These are phyloP conservation scores for Colletotrichum sp. DNA, from an alignment of 2,329 filamentous ascomycete genomes.

Conservation along the genomic window DNA sequence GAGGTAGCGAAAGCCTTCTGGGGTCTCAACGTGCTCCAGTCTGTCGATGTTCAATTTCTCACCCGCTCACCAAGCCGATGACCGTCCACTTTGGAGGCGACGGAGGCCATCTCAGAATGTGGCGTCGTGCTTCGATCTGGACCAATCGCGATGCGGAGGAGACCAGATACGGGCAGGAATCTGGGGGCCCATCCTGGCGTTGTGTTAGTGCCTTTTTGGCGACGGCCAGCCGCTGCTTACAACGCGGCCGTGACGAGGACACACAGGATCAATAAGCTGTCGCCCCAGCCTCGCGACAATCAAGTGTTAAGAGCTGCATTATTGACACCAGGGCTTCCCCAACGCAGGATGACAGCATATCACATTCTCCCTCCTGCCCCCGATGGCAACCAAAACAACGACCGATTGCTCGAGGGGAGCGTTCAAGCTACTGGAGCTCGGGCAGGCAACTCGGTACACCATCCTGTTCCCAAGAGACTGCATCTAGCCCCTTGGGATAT, in stretches of 20 bases:
- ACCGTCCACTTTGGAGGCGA: not conserved
- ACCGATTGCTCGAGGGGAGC: not conserved
- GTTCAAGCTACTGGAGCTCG: not conserved
- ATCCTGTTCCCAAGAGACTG: not conserved
- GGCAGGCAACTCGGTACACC: not conserved
- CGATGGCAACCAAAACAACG: not conserved
- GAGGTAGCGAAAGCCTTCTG: not conserved
- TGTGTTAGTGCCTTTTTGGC: not conserved
- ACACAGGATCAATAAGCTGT: not conserved
- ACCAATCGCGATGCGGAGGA: not conserved
- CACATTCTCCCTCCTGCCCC: not conserved
- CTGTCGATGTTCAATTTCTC: not conserved
- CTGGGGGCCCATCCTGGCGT: not conserved
- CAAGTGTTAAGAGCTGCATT: not conserved
- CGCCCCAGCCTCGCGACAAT: not conserved
- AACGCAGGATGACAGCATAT: not conserved
- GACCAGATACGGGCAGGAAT: not conserved
- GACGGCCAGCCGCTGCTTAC: not conserved
- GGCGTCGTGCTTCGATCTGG: not conserved
- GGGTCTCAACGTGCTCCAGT: not conserved
- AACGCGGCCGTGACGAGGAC: not conserved
- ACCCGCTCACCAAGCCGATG: not conserved
- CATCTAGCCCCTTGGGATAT: not conserved
- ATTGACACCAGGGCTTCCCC: not conserved
- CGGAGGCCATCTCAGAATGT: not conserved